These are phyloP conservation scores for Myotisia sp. DNA, from an alignment of 2,329 filamentous ascomycete genomes.

Conservation along the genomic window DNA sequence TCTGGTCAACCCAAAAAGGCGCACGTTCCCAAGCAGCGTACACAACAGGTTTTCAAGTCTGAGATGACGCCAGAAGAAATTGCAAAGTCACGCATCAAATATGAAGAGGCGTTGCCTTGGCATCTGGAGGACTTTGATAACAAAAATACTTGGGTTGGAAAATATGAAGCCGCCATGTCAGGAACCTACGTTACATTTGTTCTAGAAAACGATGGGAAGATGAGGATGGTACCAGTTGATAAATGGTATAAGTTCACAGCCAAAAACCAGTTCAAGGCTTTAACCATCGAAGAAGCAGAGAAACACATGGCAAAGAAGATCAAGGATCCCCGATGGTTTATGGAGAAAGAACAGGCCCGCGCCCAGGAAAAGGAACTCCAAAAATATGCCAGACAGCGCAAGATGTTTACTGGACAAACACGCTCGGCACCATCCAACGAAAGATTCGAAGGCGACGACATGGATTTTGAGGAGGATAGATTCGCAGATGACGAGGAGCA, in stretches of 20 bases:
- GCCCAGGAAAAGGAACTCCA: constrained; percentile 46
- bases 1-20: constrained; percentile 57
- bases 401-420: constrained; percentile 33
- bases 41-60: constrained; percentile 69
- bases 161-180: constrained; percentile 78
- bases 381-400: constrained; percentile 35
- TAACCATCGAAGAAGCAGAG: constrained; percentile 74
- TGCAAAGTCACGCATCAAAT: constrained; percentile 51
- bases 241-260: constrained; percentile 68
- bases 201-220: constrained; percentile 53
- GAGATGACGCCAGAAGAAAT: constrained; percentile 61
- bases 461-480: constrained; percentile 55
- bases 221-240: constrained; percentile 80
- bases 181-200: constrained; percentile 67
- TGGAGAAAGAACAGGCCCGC: constrained; percentile 44
- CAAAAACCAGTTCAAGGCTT: constrained; percentile 51
- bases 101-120: constrained; percentile 93
- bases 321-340: constrained; percentile 65
- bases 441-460: constrained; percentile 47
- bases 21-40: constrained; percentile 57
- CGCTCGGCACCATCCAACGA: constrained; percentile 32
- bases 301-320: constrained; percentile 66
- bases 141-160: constrained; percentile 85
- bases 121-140: constrained; percentile 93
- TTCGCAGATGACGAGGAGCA: constrained; percentile 86